Base-by-base conservation (phyloP, 805 yeast genomes). In the Lipomyces yamanashiensis region DNA sequence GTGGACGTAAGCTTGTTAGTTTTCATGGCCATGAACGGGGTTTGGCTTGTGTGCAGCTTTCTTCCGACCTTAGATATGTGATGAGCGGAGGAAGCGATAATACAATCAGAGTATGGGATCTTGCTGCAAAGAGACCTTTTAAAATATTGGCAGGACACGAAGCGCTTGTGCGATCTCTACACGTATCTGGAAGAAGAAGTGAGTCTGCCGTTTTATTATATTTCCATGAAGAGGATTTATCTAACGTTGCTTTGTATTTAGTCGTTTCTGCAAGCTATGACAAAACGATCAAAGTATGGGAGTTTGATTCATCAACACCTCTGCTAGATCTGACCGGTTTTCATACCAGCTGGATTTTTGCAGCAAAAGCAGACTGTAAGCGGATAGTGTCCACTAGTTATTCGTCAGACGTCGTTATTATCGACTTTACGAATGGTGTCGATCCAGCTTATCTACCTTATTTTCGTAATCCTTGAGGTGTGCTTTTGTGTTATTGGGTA, bases 71-170 rank as follows among this genome's bases (percentile, higher is more conserved):
- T 56, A 83, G 82, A 59, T 84, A 89, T 0, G 82, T 90, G 4
- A 88, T 89, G 73, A 85, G 92, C 74, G 92, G 96, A 1, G 86
- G 92, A 39, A 97, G 91, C 75, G 98, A 92, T 75, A 85, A 89
- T 44, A 88, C 92, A 0, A 86, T 92, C 41, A 78, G 93, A 66
- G 85, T 92, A 85, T 92, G 97, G 97, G 59, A 54, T 50, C 36
- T 48, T 3, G 3, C 15, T 8, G 53, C 45, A 10, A 48, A 37
- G 28, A 3, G 34, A 21, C 51, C 55, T 36, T 17, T 54, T 12
- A 44, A 21, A 13, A 28, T 44, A n/a, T 39, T 60, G 13, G 55
- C 28, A 6, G 63, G 60, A 2, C 98, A 92, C 74, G 85, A 87
- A 57, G 92, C 92, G 1, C 93, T 90, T 74, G 95, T 92, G 10